Conservation (phyloP, 1,284 basidiomycete species). For the Trametes pubescens region DNA sequence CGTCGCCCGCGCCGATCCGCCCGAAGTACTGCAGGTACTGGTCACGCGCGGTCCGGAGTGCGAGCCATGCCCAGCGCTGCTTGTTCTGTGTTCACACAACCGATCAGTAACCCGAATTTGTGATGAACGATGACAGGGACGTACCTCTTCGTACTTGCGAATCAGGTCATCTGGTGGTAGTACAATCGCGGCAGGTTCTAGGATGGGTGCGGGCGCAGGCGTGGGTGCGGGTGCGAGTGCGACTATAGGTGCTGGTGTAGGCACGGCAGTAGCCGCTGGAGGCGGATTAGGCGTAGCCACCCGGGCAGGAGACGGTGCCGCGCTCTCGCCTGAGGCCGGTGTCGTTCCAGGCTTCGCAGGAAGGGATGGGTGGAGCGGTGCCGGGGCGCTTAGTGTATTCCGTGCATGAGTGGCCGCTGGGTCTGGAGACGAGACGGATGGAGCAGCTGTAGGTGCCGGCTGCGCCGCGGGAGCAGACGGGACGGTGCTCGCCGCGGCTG, state of each 20-base stretch:
- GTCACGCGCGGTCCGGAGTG: slow-evolving; percentile 77
- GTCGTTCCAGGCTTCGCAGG: slow-evolving; percentile 58
- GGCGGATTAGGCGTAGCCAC: slow-evolving; percentile 42
- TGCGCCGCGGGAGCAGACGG: slow-evolving; percentile 28
- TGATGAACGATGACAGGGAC: neutral
- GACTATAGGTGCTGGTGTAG: slow-evolving; percentile 12
- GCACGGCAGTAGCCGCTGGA: slow-evolving; percentile 22
- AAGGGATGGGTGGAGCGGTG: slow-evolving; percentile 71
- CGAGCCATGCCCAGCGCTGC: slow-evolving; percentile 78
- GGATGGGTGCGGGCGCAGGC: slow-evolving; percentile 21
- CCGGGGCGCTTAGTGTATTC: slow-evolving; percentile 21
- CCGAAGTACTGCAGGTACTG: slow-evolving; percentile 74
- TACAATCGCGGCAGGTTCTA: slow-evolving; percentile 14
- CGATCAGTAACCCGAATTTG: neutral
- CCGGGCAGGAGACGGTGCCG: slow-evolving; percentile 35
- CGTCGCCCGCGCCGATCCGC: slow-evolving; percentile 82
- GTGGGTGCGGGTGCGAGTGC: slow-evolving; percentile 16
- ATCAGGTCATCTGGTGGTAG: slow-evolving; percentile 21
- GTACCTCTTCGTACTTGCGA: slow-evolving; percentile 22
- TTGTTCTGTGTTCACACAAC: slow-evolving; percentile 60
- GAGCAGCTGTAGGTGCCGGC: slow-evolving; percentile 13
- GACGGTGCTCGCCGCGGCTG: slow-evolving; percentile 34
- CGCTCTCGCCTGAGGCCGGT: slow-evolving; percentile 32
- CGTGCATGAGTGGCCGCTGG: slow-evolving; percentile 10
- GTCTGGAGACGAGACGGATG: slow-evolving; percentile 19